A percentile compares a stretch with the other conserved stretches of the same genome.
Conservation (phyloP, 176 grass and related monocot genomes). For the Aegilops speltoides region DNA sequence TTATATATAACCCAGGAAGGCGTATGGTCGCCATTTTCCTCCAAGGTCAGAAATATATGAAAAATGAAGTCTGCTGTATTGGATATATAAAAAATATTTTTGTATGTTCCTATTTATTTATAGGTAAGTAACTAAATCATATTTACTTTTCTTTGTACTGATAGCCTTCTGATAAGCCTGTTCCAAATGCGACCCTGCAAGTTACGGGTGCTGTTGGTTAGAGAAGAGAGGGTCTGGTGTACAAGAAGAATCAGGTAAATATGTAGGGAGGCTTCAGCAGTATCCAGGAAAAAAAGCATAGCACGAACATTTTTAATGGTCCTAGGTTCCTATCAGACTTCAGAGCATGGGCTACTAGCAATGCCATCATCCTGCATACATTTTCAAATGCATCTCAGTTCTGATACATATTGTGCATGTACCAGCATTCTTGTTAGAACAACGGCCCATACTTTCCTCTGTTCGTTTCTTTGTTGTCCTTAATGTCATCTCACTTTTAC, state of each 20-base stretch:
- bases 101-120: too few relatives aligned
- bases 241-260: neutral
- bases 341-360: neutral
- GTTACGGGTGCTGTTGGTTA: too few relatives aligned
- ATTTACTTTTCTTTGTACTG: too few relatives aligned
- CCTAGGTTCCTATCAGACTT: neutral
- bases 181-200: too few relatives aligned
- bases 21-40: slow-evolving; percentile 25
- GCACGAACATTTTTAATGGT: neutral
- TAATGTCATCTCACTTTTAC: too few relatives aligned
- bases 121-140: too few relatives aligned
- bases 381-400: neutral
- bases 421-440: neutral
- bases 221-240: too few relatives aligned
- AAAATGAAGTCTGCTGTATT: too few relatives aligned
- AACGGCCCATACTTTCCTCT: neutral
- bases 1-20: slow-evolving; percentile 99
- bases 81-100: too few relatives aligned
- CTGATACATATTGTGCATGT: neutral
- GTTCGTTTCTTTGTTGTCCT: neutral
- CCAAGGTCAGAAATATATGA: too few relatives aligned
- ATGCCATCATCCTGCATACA: slow-evolving; percentile 1
- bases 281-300: neutral
- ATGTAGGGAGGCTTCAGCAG: neutral
- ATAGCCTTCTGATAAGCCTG: too few relatives aligned